A percentile compares a stretch with the other conserved stretches of the same genome.
Evolutionary conservation across 108 stramenopile species (phyloP).

Genomic region (Nitzschia sp.): DNA sequence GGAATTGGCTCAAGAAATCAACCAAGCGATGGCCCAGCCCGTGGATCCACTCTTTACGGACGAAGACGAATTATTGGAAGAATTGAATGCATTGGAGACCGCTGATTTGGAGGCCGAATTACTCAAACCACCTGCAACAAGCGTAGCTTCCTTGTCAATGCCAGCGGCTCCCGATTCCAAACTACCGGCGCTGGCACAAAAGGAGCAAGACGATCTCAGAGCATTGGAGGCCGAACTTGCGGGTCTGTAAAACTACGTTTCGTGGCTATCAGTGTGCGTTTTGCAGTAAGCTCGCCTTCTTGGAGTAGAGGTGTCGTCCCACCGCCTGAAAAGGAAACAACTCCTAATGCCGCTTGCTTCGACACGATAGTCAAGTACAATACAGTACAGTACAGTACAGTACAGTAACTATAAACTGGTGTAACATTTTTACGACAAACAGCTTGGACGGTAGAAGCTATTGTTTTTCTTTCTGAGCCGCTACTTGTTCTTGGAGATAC

Average conservation of each 20-base stretch:
- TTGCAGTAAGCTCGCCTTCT: too few species aligned
- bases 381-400: too few species aligned
- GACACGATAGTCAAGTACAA: too few species aligned
- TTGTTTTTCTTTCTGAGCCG: too few species aligned
- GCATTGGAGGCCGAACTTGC: slow-evolving; percentile 88
- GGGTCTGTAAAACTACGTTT: slow-evolving; percentile 75
- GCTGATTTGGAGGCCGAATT: slow-evolving; percentile 83
- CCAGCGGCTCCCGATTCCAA: slow-evolving; percentile 69
- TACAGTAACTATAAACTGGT: too few species aligned
- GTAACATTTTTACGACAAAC: too few species aligned
- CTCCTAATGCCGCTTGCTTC: too few species aligned
- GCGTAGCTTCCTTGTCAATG: slow-evolving; percentile 28
- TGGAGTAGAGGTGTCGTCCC: too few species aligned
- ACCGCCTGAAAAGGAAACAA: too few species aligned
- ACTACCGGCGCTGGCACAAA: slow-evolving; percentile 65
- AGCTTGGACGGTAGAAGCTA: too few species aligned
- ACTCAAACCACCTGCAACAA: slow-evolving; percentile 57
- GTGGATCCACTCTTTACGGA: slow-evolving; percentile 80
- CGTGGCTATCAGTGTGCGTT: not conserved
- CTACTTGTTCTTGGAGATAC: too few species aligned
- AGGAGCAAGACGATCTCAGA: slow-evolving; percentile 86
- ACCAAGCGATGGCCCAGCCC: slow-evolving; percentile 83
- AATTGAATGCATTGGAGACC: slow-evolving; percentile 86
- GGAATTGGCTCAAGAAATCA: slow-evolving; percentile 89
- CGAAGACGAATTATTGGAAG: slow-evolving; percentile 91